Evolutionary conservation across 148 eudicot genomes (phyloP).

Genomic region (Fallopia convolvulus): DNA sequence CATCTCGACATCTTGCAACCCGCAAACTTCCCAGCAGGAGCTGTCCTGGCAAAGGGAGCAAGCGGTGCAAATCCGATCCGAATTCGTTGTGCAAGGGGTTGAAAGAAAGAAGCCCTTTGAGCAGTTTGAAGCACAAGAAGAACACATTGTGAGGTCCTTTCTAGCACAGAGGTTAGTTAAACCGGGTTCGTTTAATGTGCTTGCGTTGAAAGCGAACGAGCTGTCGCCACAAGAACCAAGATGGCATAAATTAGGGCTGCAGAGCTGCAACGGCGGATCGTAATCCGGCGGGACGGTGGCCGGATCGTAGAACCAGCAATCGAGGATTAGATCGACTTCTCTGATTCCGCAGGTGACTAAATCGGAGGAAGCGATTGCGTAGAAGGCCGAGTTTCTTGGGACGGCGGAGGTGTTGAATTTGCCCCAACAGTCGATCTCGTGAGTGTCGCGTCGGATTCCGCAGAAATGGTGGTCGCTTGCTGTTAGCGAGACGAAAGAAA

Average conservation of each 20-base stretch:
- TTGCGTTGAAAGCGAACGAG: constrained; percentile 68
- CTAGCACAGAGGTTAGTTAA: constrained; percentile 57
- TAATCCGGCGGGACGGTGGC: constrained; percentile 21
- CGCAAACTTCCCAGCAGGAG: constrained; percentile 74
- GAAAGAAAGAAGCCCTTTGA: constrained; percentile 67
- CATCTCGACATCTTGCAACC: constrained; percentile 34
- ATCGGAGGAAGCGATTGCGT: constrained; percentile 61
- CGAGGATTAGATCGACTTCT: constrained; percentile 78
- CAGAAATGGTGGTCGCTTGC: constrained; percentile 74
- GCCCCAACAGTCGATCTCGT: constrained; percentile 87
- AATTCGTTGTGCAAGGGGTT: constrained; percentile 48
- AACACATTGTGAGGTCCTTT: constrained; percentile 67
- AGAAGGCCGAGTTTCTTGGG: constrained; percentile 68
- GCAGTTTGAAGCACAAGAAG: constrained; percentile 70
- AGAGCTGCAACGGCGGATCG: constrained; percentile 85
- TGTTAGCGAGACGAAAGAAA: constrained; percentile 44
- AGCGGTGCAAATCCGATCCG: constrained; percentile 72
- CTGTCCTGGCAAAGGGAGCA: constrained; percentile 92
- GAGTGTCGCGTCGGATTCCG: constrained; percentile 77
- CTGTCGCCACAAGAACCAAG: constrained; percentile 41
- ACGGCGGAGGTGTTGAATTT: constrained; percentile 49
- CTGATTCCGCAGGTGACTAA: constrained; percentile 65
- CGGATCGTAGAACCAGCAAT: constrained; percentile 66
- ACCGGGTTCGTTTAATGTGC: constrained; percentile 61
- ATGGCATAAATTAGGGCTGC: constrained; percentile 80